Evolutionary conservation across 2,329 filamentous ascomycete genomes (phyloP).

Genomic region (Colletotrichum truncatum): DNA sequence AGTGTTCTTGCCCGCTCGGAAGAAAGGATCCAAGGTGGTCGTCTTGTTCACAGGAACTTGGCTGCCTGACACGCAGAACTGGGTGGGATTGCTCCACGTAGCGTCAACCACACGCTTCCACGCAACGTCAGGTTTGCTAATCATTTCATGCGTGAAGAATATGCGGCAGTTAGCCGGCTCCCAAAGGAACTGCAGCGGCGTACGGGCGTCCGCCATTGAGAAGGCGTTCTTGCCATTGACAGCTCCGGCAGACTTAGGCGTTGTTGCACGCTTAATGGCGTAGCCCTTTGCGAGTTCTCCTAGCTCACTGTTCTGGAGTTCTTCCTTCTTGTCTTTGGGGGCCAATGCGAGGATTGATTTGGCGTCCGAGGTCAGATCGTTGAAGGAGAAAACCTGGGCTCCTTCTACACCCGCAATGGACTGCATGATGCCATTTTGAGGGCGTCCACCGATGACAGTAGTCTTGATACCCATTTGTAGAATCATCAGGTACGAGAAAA

Average conservation of each 20-base stretch:
- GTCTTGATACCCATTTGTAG: constrained; percentile 57
- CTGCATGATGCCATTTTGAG: constrained; percentile 55
- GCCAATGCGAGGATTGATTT: constrained; percentile 36
- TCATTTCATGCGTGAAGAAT: constrained; percentile 55
- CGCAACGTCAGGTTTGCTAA: constrained; percentile 46
- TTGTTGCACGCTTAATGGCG: constrained; percentile 38
- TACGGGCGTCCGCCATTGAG: constrained; percentile 38
- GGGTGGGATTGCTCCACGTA: constrained; percentile 42
- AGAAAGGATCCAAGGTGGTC: constrained; percentile 33
- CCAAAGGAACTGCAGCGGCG: constrained; percentile 55
- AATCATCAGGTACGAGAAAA: constrained; percentile 64
- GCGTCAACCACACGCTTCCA: constrained; percentile 51
- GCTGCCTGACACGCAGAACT: constrained; percentile 44
- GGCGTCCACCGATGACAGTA: constrained; percentile 56
- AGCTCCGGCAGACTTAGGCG: constrained; percentile 34
- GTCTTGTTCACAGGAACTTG: constrained; percentile 32
- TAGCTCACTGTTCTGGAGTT: constrained; percentile 37
- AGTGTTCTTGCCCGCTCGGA: constrained; percentile 21
- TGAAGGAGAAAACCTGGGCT: constrained; percentile 44
- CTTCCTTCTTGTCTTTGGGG: constrained; percentile 27
- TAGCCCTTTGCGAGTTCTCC: constrained; percentile 43
- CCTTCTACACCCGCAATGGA: constrained; percentile 60
- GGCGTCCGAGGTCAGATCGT: constrained; percentile 39
- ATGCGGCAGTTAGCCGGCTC: constrained; percentile 56
- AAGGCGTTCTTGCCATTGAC: constrained; percentile 49